These are phyloP conservation scores for Dictyostelium capitatum DNA, from an alignment of 78 protist genomes.

Conservation along the genomic window DNA sequence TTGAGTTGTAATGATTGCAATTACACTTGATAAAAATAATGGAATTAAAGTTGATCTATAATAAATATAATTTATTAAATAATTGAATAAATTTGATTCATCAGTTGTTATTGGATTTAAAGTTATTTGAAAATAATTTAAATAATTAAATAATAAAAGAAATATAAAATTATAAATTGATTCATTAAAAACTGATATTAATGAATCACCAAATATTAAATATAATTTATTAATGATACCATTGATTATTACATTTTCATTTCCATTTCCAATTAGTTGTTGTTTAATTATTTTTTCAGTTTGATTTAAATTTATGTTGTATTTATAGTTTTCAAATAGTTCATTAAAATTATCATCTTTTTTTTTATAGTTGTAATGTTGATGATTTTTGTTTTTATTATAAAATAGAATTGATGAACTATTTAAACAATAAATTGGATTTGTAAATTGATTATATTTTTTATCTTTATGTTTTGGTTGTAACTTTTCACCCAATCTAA, in stretches of 20 bases:
- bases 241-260: not conserved
- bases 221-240: not conserved
- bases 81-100: not conserved
- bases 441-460: not conserved
- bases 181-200: conserved; percentile 15
- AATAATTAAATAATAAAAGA: not conserved
- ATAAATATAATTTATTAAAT: conserved; percentile 14
- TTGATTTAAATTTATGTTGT: not conserved
- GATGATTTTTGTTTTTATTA: not conserved
- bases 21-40: conserved; percentile 35
- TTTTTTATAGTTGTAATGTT: not conserved
- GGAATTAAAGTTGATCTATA: conserved; percentile 45
- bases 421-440: conserved; percentile 27
- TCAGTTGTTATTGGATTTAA: not conserved
- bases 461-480: not conserved
- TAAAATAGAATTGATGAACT: not conserved
- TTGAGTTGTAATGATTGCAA: conserved; percentile 30
- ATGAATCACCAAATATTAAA: conserved; percentile 15
- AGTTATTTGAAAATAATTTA: not conserved
- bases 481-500: conserved; percentile 15
- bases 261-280: not conserved
- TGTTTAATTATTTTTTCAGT: conserved; percentile 13
- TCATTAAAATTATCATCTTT: not conserved
- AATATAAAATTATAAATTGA: not conserved
- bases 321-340: not conserved